Conservation (phyloP, 1,139 yeast species). For the Citeromyces hawaiiensis region DNA sequence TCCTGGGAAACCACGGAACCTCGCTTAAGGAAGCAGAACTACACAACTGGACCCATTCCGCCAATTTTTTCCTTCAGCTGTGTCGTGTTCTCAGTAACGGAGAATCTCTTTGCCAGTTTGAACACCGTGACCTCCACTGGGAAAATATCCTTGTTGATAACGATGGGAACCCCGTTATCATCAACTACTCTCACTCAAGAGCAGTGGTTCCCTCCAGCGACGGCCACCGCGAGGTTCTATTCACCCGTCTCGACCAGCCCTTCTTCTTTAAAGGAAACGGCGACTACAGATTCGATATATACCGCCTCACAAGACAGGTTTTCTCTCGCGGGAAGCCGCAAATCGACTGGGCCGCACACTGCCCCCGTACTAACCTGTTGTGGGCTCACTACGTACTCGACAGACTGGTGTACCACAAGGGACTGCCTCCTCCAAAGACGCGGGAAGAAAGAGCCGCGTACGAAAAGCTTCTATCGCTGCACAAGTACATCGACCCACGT, state of each 20-base stretch:
- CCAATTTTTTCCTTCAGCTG: slow-evolving; percentile 37
- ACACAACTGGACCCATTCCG: slow-evolving; percentile 37
- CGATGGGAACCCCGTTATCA: slow-evolving; percentile 26
- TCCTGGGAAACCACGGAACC: slow-evolving; percentile 32
- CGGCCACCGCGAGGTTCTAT: slow-evolving; percentile 17
- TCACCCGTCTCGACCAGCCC: slow-evolving; percentile 24
- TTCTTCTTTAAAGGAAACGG: slow-evolving; percentile 16
- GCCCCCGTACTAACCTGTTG: slow-evolving; percentile 29
- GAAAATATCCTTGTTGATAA: slow-evolving; percentile 33
- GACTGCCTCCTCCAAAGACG: slow-evolving; percentile 9
- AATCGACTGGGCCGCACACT: slow-evolving; percentile 25
- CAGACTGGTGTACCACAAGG: slow-evolving; percentile 24
- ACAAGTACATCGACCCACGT: slow-evolving; percentile 20
- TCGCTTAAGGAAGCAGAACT: slow-evolving; percentile 30
- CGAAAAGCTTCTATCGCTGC: slow-evolving; percentile 14
- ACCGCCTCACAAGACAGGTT: slow-evolving; percentile 14
- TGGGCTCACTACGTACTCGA: slow-evolving; percentile 36
- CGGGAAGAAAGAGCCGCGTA: slow-evolving; percentile 10
- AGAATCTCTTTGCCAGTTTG: slow-evolving; percentile 38
- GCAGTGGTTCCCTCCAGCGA: slow-evolving; percentile 11
- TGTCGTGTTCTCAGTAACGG: slow-evolving; percentile 32
- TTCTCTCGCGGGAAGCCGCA: not conserved
- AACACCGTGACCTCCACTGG: slow-evolving; percentile 56
- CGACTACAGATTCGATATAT: slow-evolving; percentile 16
- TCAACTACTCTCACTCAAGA: slow-evolving; percentile 44